Base-by-base conservation (phyloP, 208 protist genomes). In the Trypanosoma caninum region DNA sequence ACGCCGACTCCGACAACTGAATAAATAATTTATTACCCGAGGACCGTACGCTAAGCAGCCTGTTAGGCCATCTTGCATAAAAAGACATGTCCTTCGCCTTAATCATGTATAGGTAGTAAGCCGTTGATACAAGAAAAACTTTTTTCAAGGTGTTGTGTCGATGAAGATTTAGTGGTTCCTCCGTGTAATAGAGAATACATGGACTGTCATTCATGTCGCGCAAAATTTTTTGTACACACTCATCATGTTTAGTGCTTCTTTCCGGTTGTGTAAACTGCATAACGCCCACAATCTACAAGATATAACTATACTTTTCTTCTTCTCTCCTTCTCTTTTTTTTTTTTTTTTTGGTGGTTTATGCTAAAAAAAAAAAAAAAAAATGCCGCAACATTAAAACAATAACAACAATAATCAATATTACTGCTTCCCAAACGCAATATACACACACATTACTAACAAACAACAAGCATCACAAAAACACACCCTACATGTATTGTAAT, bases 91-190 rank as follows among this genome's bases (percentile, higher is more conserved):
- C 76, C 57, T 90, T 93, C 4, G 63, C 37, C 58, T 92, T 93
- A 38, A 96, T 61, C 34, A 96, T 67, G 60, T 96, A 96, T 9
- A 83, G 82, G 65, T 87, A 82, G 59, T 80, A 87, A 30, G 76
- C 65, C 18, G 89, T 92, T 51, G 71, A 44, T 18, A 87, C 72
- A 33, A 96, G 60, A 20, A 89, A 18, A 35, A 96, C 89, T 22
- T 59, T 52, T 62, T 89, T 83, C 30, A 57, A 47, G 18, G 54
- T 55, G 41, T 72, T 74, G 41, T 89, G 60, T 4, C 83, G 76
- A 22, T 67, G 48, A 16, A 96, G 58, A 33, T 75, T 45, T 16
- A 91, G 59, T 0, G 76, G 46, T 14, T 73, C 57, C 10, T 52
- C 57, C 2, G 78, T 86, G 41, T 69, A 50, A 71, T 84, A 92